Percentiles rank a stretch among this genome's conserved stretches.
These are phyloP conservation scores for Yamadazyma trypodendri DNA, from an alignment of 1,139 yeast genomes.

Conservation along the genomic window DNA sequence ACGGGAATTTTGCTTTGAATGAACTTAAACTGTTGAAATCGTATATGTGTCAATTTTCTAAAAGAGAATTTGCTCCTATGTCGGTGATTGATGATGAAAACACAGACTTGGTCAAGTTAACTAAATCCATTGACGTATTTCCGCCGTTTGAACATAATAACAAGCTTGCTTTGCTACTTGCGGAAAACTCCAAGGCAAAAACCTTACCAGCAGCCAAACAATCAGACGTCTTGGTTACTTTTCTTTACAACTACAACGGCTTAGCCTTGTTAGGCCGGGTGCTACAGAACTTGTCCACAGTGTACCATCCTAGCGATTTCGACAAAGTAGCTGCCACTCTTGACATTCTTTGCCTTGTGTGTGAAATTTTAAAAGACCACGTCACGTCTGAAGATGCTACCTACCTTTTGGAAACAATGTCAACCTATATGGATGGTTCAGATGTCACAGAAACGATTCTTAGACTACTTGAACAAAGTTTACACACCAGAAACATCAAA, in stretches of 20 bases:
- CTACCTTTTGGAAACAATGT: conserved; percentile 53
- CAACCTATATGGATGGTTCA: conserved; percentile 59
- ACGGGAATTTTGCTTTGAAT: conserved; percentile 64
- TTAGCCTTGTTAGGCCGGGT: conserved; percentile 84
- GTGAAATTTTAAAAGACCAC: conserved; percentile 47
- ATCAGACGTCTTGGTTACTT: conserved; percentile 58
- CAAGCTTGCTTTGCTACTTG: conserved; percentile 44
- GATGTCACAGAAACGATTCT: conserved; percentile 71
- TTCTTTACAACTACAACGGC: conserved; percentile 75
- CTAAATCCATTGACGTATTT: conserved; percentile 38
- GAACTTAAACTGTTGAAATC: conserved; percentile 61
- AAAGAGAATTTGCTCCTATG: conserved; percentile 33
- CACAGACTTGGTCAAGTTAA: conserved; percentile 49
- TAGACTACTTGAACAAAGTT: conserved; percentile 65
- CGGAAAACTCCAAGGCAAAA: conserved; percentile 67
- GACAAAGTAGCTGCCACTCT: conserved; percentile 40
- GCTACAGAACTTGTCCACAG: conserved; percentile 57
- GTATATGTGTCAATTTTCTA: conserved; percentile 49
- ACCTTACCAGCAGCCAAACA: conserved; percentile 49
- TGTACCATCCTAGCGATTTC: conserved; percentile 32
- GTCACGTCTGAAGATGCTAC: conserved; percentile 36
- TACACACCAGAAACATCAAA: conserved; percentile 52
- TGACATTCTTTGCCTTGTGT: conserved; percentile 52
- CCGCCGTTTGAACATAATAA: conserved; percentile 52
- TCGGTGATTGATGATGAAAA: conserved; percentile 52